Conservation (phyloP, 1,284 basidiomycete genomes). For the Vanrija sp. region DNA sequence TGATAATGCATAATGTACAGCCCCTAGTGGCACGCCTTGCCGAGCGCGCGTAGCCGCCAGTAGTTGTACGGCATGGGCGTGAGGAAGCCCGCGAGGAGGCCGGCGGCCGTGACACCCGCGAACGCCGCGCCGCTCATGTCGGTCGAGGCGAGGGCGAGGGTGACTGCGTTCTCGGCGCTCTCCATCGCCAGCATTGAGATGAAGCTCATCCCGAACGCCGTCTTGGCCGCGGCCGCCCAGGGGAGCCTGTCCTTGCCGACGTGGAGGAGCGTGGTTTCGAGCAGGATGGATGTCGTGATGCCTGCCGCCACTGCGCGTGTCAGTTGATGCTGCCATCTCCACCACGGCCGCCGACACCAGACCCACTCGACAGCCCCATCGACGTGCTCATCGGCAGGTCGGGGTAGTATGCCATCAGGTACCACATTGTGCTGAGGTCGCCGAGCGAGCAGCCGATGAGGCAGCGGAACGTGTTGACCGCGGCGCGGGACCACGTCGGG, state of each 20-base stretch:
- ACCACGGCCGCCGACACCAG: no score
- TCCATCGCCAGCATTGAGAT: conserved; percentile 10
- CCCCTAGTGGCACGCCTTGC: conserved; percentile 2
- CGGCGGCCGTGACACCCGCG: conserved; percentile 1
- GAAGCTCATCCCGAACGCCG: conserved; percentile 8
- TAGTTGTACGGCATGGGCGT: conserved; percentile 7
- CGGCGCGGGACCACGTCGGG: conserved; percentile 7
- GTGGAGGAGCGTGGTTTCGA: conserved; percentile 7
- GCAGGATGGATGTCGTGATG: conserved; percentile 4
- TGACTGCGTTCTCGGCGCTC: conserved; percentile 4
- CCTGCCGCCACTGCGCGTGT: conserved; percentile 5
- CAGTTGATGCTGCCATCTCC: no score
- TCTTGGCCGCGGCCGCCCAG: background rate
- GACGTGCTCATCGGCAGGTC: conserved; percentile 1
- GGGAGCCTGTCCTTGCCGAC: conserved; percentile 1
- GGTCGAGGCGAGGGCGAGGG: background rate
- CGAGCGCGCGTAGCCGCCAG: conserved; percentile 2
- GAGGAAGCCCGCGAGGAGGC: conserved; percentile 3
- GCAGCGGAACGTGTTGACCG: conserved; percentile 6
- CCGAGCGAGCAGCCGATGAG: conserved; percentile 7
- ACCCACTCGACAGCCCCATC: conserved; percentile 6
- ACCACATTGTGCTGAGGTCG: conserved; percentile 4
- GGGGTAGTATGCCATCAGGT: conserved; percentile 4
- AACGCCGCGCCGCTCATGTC: background rate
- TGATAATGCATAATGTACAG: background rate